phyloP scores from a whole-genome alignment of 352 stramenopile species.

The Phytophthora hibernalis region DNA sequence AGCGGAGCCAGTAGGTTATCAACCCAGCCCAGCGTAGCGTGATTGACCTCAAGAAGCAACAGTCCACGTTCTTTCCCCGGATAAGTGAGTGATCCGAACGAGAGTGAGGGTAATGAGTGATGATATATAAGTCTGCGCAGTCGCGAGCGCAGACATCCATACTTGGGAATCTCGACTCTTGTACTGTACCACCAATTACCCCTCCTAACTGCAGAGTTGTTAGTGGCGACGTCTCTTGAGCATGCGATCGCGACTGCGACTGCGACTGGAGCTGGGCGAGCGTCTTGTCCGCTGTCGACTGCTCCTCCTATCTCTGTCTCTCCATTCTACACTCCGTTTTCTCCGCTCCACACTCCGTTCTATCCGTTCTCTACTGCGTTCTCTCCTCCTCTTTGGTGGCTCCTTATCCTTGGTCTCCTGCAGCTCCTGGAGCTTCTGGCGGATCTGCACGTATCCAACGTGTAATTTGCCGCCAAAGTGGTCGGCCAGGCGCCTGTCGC shows the following conservation, averaged over 20 bases:
- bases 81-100: conserved; percentile 5
- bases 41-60: neutral
- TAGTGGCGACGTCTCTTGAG: conserved; percentile 46
- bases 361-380: neutral
- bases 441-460: conserved; percentile 90
- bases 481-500: conserved; percentile 87
- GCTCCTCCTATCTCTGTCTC: conserved; percentile 17
- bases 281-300: conserved; percentile 33
- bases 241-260: conserved; percentile 42
- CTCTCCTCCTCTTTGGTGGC: conserved; percentile 1
- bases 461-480: conserved; percentile 93
- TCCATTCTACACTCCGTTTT: conserved; percentile 8
- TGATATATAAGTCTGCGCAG: conserved; percentile 34
- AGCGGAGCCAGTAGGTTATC: conserved; percentile 3
- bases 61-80: conserved; percentile 2
- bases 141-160: conserved; percentile 16
- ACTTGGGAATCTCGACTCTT: too few relatives aligned
- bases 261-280: conserved; percentile 40
- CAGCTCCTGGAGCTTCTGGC: conserved; percentile 80
- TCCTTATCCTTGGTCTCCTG: conserved; percentile 13
- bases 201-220: too few relatives aligned
- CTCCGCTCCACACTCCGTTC: too few relatives aligned
- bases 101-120: conserved; percentile 28
- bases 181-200: too few relatives aligned
- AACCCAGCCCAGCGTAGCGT: conserved; percentile 5